phyloP scores from a whole-genome alignment of 345 rosid genomes.

The Crucihimalaya himalaica region DNA sequence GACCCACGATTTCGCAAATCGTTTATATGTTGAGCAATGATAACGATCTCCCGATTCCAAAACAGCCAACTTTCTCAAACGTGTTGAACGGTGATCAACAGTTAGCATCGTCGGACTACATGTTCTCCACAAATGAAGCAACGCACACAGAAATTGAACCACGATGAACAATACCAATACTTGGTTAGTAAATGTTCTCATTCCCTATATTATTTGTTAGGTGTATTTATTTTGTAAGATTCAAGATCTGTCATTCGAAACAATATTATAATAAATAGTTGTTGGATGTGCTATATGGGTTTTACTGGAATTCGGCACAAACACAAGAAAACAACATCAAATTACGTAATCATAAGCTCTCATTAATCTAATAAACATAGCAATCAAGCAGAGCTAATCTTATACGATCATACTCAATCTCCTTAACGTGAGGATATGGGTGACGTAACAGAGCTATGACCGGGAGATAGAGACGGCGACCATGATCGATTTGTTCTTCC shows the following conservation, averaged over 20 bases:
- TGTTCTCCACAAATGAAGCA: not conserved
- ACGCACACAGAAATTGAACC: not conserved
- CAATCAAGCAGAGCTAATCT: not conserved
- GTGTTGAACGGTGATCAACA: not conserved
- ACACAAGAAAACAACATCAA: not conserved
- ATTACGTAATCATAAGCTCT: not conserved
- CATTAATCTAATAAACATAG: not conserved
- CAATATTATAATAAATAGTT: too few species aligned
- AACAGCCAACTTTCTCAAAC: not conserved
- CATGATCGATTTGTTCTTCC: slow-evolving; percentile 7
- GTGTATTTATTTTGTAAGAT: too few species aligned
- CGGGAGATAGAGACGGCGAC: not conserved
- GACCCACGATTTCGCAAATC: not conserved
- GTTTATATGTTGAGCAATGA: not conserved
- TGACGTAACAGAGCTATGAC: slow-evolving; percentile 17
- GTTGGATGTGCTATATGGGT: too few species aligned
- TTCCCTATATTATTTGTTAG: not conserved
- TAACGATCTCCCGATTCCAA: not conserved
- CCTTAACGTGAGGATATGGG: slow-evolving; percentile 2
- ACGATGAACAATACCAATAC: not conserved
- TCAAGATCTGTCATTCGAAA: too few species aligned
- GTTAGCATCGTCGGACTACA: not conserved
- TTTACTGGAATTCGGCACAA: too few species aligned
- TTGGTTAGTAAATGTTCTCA: not conserved
- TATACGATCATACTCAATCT: not conserved